Conservation (phyloP, 1,284 basidiomycete genomes). For the Ceraceosorus guamensis region DNA sequence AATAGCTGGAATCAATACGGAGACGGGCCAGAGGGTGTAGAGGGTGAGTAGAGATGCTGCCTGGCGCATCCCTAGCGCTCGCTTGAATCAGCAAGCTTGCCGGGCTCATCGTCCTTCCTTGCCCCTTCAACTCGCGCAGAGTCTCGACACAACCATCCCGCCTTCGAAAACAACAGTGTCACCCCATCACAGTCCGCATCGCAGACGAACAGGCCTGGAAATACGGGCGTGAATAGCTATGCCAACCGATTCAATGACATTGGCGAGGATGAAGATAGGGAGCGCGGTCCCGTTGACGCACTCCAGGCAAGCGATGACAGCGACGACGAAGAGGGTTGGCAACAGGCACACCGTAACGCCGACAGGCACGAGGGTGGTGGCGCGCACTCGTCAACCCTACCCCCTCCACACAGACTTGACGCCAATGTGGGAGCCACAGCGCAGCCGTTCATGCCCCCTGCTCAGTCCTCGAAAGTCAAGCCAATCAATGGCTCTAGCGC, state of each 20-base stretch:
- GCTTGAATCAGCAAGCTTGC: no score
- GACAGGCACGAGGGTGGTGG: neutral
- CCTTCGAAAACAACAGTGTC: constrained; percentile 41
- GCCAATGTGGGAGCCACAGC: neutral
- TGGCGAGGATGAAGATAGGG: constrained; percentile 14
- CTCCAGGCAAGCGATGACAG: constrained; percentile 2
- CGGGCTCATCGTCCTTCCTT: no score
- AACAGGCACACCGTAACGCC: neutral
- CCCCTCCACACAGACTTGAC: neutral
- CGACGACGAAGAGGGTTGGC: constrained; percentile 6
- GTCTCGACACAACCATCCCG: constrained; percentile 6
- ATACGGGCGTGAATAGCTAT: constrained; percentile 11
- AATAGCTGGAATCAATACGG: neutral
- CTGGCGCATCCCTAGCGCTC: no score
- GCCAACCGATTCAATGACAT: constrained; percentile 24
- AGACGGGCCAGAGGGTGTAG: neutral
- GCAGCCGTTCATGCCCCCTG: neutral
- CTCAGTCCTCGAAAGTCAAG: neutral
- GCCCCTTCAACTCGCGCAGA: neutral
- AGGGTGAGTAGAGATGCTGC: no score
- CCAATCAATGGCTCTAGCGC: neutral
- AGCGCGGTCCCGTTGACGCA: neutral
- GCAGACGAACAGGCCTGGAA: constrained; percentile 36
- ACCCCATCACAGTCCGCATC: constrained; percentile 50
- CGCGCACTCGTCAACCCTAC: neutral